Conservation (phyloP, 441 rosid species). For the Erodium chrysanthum region DNA sequence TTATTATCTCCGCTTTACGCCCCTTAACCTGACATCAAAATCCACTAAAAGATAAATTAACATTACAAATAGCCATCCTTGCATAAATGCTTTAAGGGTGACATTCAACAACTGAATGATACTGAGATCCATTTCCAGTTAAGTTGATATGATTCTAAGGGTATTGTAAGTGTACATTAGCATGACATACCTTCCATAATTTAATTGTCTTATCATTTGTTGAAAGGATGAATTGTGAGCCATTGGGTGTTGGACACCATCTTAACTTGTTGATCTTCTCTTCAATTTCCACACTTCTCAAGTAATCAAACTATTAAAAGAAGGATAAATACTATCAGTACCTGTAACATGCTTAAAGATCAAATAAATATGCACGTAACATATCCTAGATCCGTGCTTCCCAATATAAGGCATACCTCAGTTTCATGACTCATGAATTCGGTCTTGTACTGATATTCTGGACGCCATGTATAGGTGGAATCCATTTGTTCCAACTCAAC, state of each 20-base stretch:
- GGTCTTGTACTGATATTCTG: constrained; percentile 46
- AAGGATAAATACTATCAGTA: constrained; percentile 14
- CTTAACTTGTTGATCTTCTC: constrained; percentile 54
- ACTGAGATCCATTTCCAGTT: neutral
- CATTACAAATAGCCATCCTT: constrained; percentile 14
- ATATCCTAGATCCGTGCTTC: neutral
- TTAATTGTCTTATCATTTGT: constrained; percentile 62
- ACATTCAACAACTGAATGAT: neutral
- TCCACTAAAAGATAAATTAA: constrained; percentile 11
- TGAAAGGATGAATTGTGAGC: constrained; percentile 47
- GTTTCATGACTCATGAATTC: constrained; percentile 77
- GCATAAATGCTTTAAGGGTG: neutral
- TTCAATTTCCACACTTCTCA: constrained; percentile 68
- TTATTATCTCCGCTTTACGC: constrained; percentile 37
- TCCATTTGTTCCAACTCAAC: constrained; percentile 46
- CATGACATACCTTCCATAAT: constrained; percentile 50
- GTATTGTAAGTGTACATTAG: neutral
- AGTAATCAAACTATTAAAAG: constrained; percentile 46
- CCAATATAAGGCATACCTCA: constrained; percentile 32
- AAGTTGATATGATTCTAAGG: neutral
- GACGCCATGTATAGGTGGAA: constrained; percentile 25
- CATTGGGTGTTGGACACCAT: constrained; percentile 48
- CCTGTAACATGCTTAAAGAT: neutral
- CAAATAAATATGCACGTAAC: neutral
- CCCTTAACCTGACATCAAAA: constrained; percentile 42